Evolutionary conservation across 192 early-diverging fungal species (phyloP), one percentile per base, ranked within the genome.

Genomic region (Rhizoclosmatium globosum): DNA sequence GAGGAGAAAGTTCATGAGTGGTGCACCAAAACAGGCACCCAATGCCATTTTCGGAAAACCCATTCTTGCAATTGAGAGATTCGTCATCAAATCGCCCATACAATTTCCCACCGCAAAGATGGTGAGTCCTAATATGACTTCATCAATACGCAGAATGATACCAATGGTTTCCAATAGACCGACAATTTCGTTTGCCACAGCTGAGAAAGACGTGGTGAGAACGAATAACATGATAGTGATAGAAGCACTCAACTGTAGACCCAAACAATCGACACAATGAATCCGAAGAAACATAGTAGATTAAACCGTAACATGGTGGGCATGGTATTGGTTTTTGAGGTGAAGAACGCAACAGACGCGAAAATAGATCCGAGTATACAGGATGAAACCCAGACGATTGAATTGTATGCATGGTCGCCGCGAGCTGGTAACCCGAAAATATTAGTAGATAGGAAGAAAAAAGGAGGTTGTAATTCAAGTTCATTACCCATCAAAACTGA

Each of bases 1-100:
- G 39, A 79, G 62, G 2, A 71, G 77, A 48, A 72, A 72, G 57
- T 72, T 97, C 43, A 99, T 82, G 90, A 99, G 92, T 19, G 97
- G 97, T 15, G 93, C 89, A 41, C 96, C 96, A 85, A 95, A 97
- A 68, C 96, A 98, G 0, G 97, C 97, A 38, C 93, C 93, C 56
- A 99, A 89, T 1, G 96, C 97, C 96, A 99, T 99, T 70, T 92
- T 88, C 21, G 96, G 95, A 77, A 89, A 96, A 2, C 96, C 96
- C 93, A 95, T 93, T 71, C 87, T 89, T 2, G 97, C 95, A 68
- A 99, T 94, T 31, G 93, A 94, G 23, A 96, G 85, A 79, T 99
- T 97, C 11, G 97, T 96, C 38, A 98, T 93, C 70, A 99, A 87
- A 74, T 99, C 83, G n/a, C 82, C 79, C 47, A 76, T 68, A 73